A percentile compares a stretch with the other conserved stretches of the same genome.
Conservation (phyloP, 192 early-diverging fungal genomes). For the Kickxella alabastrina region DNA sequence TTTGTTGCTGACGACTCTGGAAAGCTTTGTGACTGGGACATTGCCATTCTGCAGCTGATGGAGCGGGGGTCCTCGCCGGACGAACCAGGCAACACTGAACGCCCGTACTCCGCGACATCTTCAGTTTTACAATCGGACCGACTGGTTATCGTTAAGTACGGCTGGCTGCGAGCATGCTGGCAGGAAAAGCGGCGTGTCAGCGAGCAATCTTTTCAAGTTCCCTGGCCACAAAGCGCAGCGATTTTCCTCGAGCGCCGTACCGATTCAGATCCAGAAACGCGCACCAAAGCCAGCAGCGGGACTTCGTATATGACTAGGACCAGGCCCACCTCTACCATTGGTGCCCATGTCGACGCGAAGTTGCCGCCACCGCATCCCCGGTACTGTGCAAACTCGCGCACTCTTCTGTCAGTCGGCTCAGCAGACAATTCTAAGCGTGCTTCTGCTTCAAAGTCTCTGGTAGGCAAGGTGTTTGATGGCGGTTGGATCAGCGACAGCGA, state of each 20-base stretch:
- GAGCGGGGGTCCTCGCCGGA: neutral
- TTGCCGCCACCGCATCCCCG: slow-evolving; percentile 16
- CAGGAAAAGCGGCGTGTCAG: slow-evolving; percentile 1
- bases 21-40: slow-evolving; percentile 13
- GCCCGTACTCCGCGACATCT: neutral
- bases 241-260: neutral
- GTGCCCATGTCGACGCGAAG: neutral
- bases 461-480: too few species aligned
- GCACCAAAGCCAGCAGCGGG: too few species aligned
- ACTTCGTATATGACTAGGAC: too few species aligned
- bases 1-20: slow-evolving; percentile 26
- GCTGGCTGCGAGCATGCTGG: slow-evolving; percentile 33
- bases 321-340: too few species aligned
- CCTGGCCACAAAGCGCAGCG: slow-evolving; percentile 2
- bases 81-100: neutral
- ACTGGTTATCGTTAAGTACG: slow-evolving; percentile 6
- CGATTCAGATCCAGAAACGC: neutral
- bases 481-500: neutral
- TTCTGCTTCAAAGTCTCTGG: too few species aligned
- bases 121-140: neutral
- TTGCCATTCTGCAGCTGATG: neutral
- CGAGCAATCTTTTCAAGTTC: slow-evolving; percentile 6
- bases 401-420: neutral
- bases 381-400: neutral
- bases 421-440: neutral